Evolutionary conservation across 2,329 filamentous ascomycete species (phyloP).

Genomic region (Magnaporthiopsis rhizophila): DNA sequence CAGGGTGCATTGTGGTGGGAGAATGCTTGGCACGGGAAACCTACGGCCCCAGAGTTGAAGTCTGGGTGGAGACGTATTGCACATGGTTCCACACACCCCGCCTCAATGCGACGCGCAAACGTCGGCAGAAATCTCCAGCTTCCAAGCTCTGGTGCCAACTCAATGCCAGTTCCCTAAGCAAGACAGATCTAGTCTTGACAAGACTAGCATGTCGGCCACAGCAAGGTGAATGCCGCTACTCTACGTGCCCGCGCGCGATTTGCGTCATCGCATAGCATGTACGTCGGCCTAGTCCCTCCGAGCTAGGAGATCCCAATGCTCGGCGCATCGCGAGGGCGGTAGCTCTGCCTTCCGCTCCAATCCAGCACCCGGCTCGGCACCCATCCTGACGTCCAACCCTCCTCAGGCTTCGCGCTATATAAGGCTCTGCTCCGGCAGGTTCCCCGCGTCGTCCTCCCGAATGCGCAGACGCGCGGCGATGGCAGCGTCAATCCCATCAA

Average conservation of each 20-base stretch:
- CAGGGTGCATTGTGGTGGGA: no score
- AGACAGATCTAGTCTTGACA: background rate
- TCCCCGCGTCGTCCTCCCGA: slow-evolving; percentile 41
- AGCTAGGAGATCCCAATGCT: background rate
- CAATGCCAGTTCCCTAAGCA: background rate
- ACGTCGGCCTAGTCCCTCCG: slow-evolving; percentile 10
- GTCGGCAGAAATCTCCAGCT: no score
- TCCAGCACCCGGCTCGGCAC: no score
- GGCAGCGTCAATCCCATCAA: slow-evolving; percentile 37
- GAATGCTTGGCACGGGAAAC: no score
- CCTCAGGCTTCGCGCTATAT: slow-evolving; percentile 60
- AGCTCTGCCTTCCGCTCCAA: background rate
- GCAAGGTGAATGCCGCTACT: slow-evolving; percentile 26
- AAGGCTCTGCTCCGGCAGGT: slow-evolving; percentile 58
- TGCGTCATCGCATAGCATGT: slow-evolving; percentile 47
- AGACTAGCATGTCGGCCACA: background rate
- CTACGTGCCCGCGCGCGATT: slow-evolving; percentile 40
- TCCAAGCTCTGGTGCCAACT: no score
- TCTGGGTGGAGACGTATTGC: no score
- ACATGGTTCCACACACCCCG: no score
- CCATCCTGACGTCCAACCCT: background rate
- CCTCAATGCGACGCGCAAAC: no score
- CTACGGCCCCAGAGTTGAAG: no score
- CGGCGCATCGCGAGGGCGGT: background rate
- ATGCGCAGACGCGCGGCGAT: slow-evolving; percentile 29